Evolutionary conservation across 139 green algal species (phyloP), one percentile per base, ranked within the genome.

Genomic region (Trebouxia sp.): DNA sequence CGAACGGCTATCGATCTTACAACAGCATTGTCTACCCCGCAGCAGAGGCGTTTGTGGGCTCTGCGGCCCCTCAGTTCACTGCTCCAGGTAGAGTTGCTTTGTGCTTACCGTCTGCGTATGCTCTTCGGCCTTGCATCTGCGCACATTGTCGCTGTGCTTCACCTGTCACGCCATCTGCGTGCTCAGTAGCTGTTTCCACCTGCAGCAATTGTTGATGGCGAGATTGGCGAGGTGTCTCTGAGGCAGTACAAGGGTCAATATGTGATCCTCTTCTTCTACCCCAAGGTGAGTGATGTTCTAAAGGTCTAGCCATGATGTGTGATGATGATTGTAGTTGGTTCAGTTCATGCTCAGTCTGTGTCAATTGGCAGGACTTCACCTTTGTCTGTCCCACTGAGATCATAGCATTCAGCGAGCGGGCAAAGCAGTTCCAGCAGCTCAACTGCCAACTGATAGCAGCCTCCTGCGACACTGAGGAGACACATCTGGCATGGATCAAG

Each of bases 401-500:
- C 83, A 96, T 96, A 65, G 93, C 93, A 47, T 97, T 97, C 80
- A 87, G 66, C 28, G 93, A 97, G 76, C 79, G 91, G 4, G 89
- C 90, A 67, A 92, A 95, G 84, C 92, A 96, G 87, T 97, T 97
- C 83, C 88, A 92, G 65, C 86, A 86, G 2, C 84, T 93, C 37
- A 91, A 93, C 79, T 91, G 84, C 80, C 90, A 96, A 84, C 72
- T 96, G 41, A 91, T 97, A 58, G 93, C 89, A 6, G 90, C 89
- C 7, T 94, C 88, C 47, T 65, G 45, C 47, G 72, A 79, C 87
- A 94, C 92, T 22, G 85, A 92, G 69, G 91, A 97, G 89, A 86
- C 84, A 15, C 93, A 97, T 83, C 81, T 96, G 69, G 93, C 93
- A 7, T 97, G 93, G 93, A 95, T 95, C 83, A 88, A 86, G 48